A percentile compares a stretch with the other conserved stretches of the same genome.
Evolutionary conservation across 169 alveolate species (phyloP).

Genomic region (Plasmodium inui): DNA sequence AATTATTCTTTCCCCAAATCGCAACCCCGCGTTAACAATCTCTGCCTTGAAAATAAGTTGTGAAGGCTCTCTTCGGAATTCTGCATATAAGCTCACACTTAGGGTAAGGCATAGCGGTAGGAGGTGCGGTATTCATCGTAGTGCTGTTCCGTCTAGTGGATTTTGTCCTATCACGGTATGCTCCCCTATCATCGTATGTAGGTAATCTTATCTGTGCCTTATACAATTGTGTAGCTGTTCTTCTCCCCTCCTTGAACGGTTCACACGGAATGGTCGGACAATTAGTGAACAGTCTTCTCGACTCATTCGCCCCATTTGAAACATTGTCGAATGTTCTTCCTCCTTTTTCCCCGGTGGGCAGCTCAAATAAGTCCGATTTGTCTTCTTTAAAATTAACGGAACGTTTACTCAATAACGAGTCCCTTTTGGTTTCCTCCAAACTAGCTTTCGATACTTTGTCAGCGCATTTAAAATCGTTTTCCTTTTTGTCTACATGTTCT

Average conservation of each 20-base stretch:
- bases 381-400: neutral
- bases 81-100: constrained; percentile 40
- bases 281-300: neutral
- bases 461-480: neutral
- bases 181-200: neutral
- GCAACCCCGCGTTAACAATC: neutral
- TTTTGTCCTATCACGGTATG: neutral
- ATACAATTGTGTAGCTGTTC: neutral
- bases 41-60: neutral
- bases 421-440: neutral
- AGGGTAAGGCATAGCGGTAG: constrained; percentile 1
- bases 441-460: neutral
- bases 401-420: neutral
- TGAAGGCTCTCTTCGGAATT: constrained; percentile 10
- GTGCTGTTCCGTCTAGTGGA: neutral
- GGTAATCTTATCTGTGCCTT: neutral
- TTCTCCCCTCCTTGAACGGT: neutral
- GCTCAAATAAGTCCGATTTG: neutral
- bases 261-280: neutral
- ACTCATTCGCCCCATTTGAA: neutral
- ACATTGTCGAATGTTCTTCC: neutral
- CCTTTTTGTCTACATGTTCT: neutral
- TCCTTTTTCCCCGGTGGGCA: neutral
- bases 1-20: neutral
- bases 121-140: constrained; percentile 12